Conservation (phyloP, 169 alveolate species). For the Cystoisospora suis region DNA sequence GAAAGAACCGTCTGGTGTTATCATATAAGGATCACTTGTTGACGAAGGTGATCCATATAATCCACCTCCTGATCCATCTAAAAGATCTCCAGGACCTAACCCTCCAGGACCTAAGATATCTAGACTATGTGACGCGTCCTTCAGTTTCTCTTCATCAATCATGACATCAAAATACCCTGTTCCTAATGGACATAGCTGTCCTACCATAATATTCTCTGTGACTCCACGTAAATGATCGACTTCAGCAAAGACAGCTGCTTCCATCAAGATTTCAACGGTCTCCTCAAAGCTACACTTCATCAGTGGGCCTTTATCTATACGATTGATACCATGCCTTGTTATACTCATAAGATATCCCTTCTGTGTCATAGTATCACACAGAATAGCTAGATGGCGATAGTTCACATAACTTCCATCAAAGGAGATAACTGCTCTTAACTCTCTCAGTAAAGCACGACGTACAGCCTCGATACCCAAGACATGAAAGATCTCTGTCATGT, state of each 20-base stretch:
- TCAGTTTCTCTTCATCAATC: conserved; percentile 89
- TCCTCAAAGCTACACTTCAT: conserved; percentile 99
- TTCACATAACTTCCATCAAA: conserved; percentile 92
- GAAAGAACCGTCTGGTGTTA: conserved; percentile 78
- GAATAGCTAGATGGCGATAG: conserved; percentile 97
- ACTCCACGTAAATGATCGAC: conserved; percentile 90
- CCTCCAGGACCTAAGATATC: conserved; percentile 80
- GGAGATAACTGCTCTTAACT: conserved; percentile 89
- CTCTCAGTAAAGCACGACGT: conserved; percentile 94
- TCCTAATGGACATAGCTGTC: conserved; percentile 93
- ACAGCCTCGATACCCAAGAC: conserved; percentile 99
- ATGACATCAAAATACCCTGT: conserved; percentile 92
- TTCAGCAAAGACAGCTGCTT: conserved; percentile 98
- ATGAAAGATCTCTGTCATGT: conserved; percentile 94
- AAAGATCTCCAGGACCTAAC: conserved; percentile 78
- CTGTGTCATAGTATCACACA: conserved; percentile 99
- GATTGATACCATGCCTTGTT: conserved; percentile 99
- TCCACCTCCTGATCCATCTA: conserved; percentile 78
- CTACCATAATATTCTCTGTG: conserved; percentile 95
- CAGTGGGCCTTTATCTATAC: conserved; percentile 97
- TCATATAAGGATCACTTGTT: conserved; percentile 49
- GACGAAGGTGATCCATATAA: conserved; percentile 58
- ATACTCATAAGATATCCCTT: conserved; percentile 98
- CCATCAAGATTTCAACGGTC: conserved; percentile 98
- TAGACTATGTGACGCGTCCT: conserved; percentile 85